Evolutionary conservation across 2,329 filamentous ascomycete genomes (phyloP).

Genomic region (Cercospora berteroae): DNA sequence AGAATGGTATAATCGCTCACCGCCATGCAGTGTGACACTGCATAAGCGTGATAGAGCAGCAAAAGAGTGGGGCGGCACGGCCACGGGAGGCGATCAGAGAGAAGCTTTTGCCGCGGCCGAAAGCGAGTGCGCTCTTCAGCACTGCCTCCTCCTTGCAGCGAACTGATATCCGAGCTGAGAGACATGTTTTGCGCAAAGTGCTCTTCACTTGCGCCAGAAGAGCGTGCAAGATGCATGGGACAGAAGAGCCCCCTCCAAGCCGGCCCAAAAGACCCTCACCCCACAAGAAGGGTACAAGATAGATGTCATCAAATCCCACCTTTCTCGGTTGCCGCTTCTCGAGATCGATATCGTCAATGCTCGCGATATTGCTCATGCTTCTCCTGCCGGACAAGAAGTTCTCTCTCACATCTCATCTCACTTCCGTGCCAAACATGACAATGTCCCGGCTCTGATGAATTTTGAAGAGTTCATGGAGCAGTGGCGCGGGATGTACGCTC

Average conservation of each 20-base stretch:
- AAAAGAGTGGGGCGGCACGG: conserved; percentile 4
- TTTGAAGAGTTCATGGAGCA: conserved; percentile 1
- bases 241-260: neutral
- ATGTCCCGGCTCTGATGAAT: conserved; percentile 2
- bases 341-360: neutral
- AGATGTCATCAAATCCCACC: neutral
- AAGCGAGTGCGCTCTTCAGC: neutral
- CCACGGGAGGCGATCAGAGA: neutral
- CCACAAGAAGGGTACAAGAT: neutral
- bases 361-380: neutral
- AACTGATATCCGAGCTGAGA: neutral
- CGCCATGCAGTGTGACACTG: too few species aligned
- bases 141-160: neutral
- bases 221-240: neutral
- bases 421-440: conserved; percentile 9
- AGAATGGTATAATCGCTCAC: too few species aligned
- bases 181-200: neutral
- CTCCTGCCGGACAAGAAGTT: conserved; percentile 5
- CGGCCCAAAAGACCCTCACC: neutral
- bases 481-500: neutral
- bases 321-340: neutral
- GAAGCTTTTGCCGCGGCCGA: neutral
- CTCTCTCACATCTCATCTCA: conserved; percentile 5
- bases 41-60: too few species aligned
- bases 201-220: neutral